These are phyloP conservation scores for Ormosia emarginata DNA, from an alignment of 306 rosid genomes.

Conservation along the genomic window DNA sequence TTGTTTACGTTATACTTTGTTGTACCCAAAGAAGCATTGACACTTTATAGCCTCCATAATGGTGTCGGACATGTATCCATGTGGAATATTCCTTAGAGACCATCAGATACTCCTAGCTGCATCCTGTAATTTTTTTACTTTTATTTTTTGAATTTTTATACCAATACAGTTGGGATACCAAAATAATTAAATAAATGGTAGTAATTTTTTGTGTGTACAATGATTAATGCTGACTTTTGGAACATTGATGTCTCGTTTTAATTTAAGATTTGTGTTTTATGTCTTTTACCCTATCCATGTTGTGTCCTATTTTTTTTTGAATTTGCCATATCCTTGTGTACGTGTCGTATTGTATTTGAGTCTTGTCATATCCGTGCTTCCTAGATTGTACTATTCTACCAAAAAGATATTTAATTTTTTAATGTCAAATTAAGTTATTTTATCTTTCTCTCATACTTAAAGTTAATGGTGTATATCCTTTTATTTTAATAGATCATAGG, in stretches of 20 bases:
- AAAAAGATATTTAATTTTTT: neutral
- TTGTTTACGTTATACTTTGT: neutral
- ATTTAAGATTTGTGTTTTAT: neutral
- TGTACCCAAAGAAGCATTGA: neutral
- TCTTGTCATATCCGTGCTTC: neutral
- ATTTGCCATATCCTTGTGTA: neutral
- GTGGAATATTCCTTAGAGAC: neutral
- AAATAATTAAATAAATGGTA: neutral
- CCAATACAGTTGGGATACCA: neutral
- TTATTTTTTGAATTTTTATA: neutral
- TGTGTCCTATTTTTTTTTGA: neutral
- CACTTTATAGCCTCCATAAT: neutral
- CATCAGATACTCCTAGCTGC: neutral
- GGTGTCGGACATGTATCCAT: neutral
- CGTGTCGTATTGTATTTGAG: neutral
- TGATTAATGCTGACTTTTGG: conserved; percentile 7
- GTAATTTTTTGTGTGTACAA: neutral
- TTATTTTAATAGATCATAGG: neutral
- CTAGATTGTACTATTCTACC: neutral
- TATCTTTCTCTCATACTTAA: neutral
- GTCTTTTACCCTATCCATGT: neutral
- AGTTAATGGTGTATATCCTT: neutral
- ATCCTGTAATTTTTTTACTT: neutral
- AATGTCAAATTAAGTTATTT: neutral
- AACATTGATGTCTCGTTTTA: neutral